Evolutionary conservation across 169 alveolate genomes (phyloP).

Genomic region (Plasmodium gaboni): DNA sequence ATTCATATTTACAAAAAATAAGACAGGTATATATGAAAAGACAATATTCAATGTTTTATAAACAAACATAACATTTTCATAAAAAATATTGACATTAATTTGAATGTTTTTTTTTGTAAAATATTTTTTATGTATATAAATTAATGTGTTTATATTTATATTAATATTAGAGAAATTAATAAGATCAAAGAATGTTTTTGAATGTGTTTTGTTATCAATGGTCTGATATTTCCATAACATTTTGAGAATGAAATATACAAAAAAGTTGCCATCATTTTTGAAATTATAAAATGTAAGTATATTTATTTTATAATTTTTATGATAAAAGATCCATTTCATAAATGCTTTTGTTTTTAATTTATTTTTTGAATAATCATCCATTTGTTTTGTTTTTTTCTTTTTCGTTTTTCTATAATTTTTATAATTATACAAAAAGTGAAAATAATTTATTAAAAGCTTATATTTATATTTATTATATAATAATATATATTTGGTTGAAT

Average conservation of each 20-base stretch:
- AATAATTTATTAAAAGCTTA: conserved; percentile 34
- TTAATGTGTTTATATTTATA: conserved; percentile 25
- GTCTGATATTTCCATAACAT: neutral
- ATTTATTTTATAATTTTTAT: conserved; percentile 5
- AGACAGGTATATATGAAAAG: conserved; percentile 25
- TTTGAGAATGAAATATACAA: conserved; percentile 18
- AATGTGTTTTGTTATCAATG: neutral
- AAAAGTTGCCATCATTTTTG: conserved; percentile 15
- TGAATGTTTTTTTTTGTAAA: conserved; percentile 7
- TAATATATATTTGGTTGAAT: conserved; percentile 38
- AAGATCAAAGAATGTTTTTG: conserved; percentile 29
- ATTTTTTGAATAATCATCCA: conserved; percentile 4
- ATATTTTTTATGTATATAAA: conserved; percentile 53
- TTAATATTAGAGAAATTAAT: conserved; percentile 35
- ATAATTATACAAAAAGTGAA: conserved; percentile 10
- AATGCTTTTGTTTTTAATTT: conserved; percentile 8
- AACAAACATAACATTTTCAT: conserved; percentile 24
- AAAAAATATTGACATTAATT: conserved; percentile 12
- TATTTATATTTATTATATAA: conserved; percentile 41
- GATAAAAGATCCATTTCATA: conserved; percentile 10
- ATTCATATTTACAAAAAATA: conserved; percentile 27
- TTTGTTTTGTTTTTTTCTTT: neutral
- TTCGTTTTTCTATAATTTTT: conserved; percentile 15
- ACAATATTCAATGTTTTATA: conserved; percentile 31
- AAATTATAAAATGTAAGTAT: conserved; percentile 33